These are phyloP conservation scores for Eucalyptus sp. DNA, from an alignment of 345 rosid genomes.

Conservation along the genomic window DNA sequence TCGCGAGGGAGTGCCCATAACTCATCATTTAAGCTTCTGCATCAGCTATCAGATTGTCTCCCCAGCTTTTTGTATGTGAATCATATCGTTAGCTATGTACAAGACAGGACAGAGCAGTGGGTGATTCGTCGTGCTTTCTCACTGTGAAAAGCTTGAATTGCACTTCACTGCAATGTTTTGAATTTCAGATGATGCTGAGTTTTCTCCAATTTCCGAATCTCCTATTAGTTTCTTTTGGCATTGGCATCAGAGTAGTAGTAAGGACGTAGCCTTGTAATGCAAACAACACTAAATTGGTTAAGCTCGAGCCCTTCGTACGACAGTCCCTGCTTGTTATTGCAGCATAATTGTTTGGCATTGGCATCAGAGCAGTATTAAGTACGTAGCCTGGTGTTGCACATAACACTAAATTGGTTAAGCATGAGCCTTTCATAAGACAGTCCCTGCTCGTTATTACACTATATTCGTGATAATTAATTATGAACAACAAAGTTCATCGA, in stretches of 20 bases:
- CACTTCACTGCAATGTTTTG: background rate
- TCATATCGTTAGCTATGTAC: background rate
- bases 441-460: background rate
- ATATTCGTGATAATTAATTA: background rate
- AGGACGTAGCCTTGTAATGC: background rate
- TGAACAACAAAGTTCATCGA: background rate
- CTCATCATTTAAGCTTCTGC: background rate
- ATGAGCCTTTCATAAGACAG: background rate
- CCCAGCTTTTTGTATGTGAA: background rate
- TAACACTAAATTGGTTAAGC: background rate
- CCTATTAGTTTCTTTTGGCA: background rate
- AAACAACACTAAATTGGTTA: background rate
- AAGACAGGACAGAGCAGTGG: background rate
- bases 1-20: background rate
- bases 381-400: background rate
- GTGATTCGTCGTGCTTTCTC: background rate
- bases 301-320: background rate
- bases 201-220: background rate
- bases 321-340: background rate
- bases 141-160: background rate
- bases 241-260: background rate
- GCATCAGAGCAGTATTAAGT: background rate
- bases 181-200: background rate
- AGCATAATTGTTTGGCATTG: too few species aligned
- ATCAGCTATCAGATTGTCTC: background rate